Conservation (phyloP, 768 basidiomycete genomes). For the Suillus cothurnatus region DNA sequence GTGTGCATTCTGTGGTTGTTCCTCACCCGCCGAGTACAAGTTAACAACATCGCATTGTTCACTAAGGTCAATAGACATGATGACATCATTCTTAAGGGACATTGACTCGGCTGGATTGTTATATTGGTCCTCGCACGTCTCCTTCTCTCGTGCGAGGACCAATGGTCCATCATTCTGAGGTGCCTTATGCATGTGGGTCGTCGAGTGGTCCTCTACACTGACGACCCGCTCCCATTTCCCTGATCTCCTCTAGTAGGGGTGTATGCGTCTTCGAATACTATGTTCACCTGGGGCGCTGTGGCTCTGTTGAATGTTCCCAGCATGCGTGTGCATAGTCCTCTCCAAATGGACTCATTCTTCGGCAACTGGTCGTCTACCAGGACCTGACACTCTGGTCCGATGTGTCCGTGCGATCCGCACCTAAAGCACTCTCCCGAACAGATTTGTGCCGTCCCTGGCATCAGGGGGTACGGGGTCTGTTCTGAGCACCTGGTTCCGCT, state of each 20-base stretch:
- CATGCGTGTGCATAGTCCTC: not conserved
- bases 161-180: not conserved
- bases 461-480: not conserved
- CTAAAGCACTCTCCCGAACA: not conserved
- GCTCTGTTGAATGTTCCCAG: not conserved
- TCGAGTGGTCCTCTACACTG: slow-evolving; percentile 1
- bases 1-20: rapidly evolving
- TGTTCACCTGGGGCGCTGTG: not conserved
- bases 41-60: not conserved
- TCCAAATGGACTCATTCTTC: not conserved
- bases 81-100: rapidly evolving
- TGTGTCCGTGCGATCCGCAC: not conserved
- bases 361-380: not conserved
- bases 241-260: not conserved
- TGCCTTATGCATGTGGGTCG: not conserved
- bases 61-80: not conserved
- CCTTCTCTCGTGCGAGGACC: not conserved
- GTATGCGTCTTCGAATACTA: not conserved
- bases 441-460: not conserved
- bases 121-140: not conserved
- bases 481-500: not conserved
- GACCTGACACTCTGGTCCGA: not conserved
- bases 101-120: not conserved
- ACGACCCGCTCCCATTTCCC: slow-evolving; percentile 3
- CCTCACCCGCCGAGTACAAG: not conserved